Base-by-base conservation (phyloP, 2,329 filamentous ascomycete species). In the Rhynchosporium secalis region DNA sequence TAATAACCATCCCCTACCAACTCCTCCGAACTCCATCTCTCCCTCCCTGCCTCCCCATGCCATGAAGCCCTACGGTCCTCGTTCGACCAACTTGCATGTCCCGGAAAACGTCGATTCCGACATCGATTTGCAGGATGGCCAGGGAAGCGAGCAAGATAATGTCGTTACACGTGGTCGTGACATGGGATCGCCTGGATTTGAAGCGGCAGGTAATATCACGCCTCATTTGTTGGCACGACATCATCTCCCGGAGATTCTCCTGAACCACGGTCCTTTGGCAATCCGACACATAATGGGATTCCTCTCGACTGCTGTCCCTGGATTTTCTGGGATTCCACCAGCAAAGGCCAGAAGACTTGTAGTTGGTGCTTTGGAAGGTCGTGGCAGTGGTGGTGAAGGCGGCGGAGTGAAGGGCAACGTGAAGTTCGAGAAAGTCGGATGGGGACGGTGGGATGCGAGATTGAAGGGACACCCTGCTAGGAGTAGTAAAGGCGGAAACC, bases 271-370 rank as follows among this genome's bases (percentile, higher is more conserved):
- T 29, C 93, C 95, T 56, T 79, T 96, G 76, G 92, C 95, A 58
- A 97, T 99, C 76, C 90, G 94, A 71, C 90, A 97, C 77, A 89
- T 99, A 74, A 96, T 96, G 85, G 91, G 91, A 68, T 94, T 96
- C 77, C 82, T 99, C 72, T 96, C 92, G 43, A 93, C 93, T 55
- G 91, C 91, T 13, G 91, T 99, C 10, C 94, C 95, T 31, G 95
- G 94, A 65, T 98, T 96, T 75, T 91, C 91, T 45, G 86, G 88
- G 59, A 95, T 97, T 60, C 89, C 92, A 31, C 91, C 92, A 60
- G 89, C 91, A 63, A 96, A 96, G 80, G 93, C 95, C 49, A 86
- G 95, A 71, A 86, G 94, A 75, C 80, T 98, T 63, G 92, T 98
- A 4, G 94, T 97, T n/a, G 90, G 89, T 63, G 94, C 93, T 64